Evolutionary conservation across 73 alveolate genomes (phyloP), one percentile per base, ranked within the genome.

Genomic region (Tetrahymena borealis): DNA sequence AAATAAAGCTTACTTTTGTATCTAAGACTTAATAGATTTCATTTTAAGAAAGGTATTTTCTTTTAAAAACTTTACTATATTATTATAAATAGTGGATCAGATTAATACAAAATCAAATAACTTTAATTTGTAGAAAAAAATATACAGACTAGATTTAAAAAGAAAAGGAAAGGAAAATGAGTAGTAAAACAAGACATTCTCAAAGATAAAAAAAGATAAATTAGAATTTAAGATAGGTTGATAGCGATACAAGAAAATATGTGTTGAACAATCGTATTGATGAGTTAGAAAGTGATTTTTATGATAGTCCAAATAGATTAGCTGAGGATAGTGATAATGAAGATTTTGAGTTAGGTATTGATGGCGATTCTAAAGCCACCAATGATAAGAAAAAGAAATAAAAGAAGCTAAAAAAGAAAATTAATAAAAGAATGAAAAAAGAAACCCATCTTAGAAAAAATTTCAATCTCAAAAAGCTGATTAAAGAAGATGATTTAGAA

Each of bases 281-380:
- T 60, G 85, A 60, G 31, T n/a, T 60, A 18, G 85, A 60, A 60
- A 60, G 85, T n/a, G 85, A 60, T 9, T 60, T 60, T 60, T 60
- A 60, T 18, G 97, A 95, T 33, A 90, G 78, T 32, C 40, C 78
- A n/a, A 90, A 91, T 38, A 91, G 78, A 32, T 40, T 90, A 33
- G 78, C 94, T 42, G 96, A 95, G 33, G 97, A 95, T 36, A 79
- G 77, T 40, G 96, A 96, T 42, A 95, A 93, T 79, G 95, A 96
- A 78, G 95, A 95, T 91, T 91, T 90, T 91, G 33, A 91, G 33
- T 90, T 93, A 79, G 92, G 90, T 79, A 78, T 91, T 31, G 94
- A 94, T 90, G 95, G 90, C 40, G 93, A 93, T 38, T 32, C 77
- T 32, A 28, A 40, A 77, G 91, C 93, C 9, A 92, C 85, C 38